Evolutionary conservation across 2,329 filamentous ascomycete genomes (phyloP).

Genomic region (Orbilia javanica): DNA sequence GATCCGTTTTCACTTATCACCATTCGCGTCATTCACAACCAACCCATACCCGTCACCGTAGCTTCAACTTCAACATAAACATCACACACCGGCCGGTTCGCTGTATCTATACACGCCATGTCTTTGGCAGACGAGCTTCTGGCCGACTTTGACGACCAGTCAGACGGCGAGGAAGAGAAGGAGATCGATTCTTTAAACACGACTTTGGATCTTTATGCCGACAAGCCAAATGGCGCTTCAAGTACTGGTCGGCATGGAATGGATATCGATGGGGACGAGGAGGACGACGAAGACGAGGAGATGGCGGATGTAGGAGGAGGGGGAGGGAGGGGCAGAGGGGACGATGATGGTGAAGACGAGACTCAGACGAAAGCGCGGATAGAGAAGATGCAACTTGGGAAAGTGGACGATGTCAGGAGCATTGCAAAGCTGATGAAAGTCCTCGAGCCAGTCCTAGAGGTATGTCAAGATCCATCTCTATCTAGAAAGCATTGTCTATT

Average conservation of each 20-base stretch:
- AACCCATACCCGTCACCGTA: not conserved
- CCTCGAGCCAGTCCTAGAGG: conserved; percentile 83
- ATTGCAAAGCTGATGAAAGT: conserved; percentile 85
- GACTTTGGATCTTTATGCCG: conserved; percentile 65
- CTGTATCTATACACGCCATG: conserved; percentile 74
- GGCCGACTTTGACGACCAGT: conserved; percentile 89
- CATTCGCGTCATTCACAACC: conserved; percentile 6
- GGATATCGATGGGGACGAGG: conserved; percentile 73
- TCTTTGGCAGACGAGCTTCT: conserved; percentile 92
- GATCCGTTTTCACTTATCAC: not conserved
- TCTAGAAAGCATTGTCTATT: conserved; percentile 63
- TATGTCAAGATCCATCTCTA: conserved; percentile 70
- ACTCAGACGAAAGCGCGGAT: conserved; percentile 81
- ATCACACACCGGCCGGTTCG: conserved; percentile 44
- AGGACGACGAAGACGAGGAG: conserved; percentile 73
- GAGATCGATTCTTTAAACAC: conserved; percentile 67
- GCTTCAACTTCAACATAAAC: not conserved
- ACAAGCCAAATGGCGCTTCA: conserved; percentile 62
- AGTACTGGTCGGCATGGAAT: conserved; percentile 66
- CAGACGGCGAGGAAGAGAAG: conserved; percentile 76
- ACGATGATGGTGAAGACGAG: conserved; percentile 73
- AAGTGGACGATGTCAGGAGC: conserved; percentile 81
- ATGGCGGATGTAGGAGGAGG: conserved; percentile 26
- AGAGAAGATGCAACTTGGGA: conserved; percentile 82
- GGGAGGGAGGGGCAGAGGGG: conserved; percentile 62